Percentiles rank a stretch among this genome's conserved stretches.
phyloP scores from a whole-genome alignment of 441 rosid genomes.

The Breynia disticha region DNA sequence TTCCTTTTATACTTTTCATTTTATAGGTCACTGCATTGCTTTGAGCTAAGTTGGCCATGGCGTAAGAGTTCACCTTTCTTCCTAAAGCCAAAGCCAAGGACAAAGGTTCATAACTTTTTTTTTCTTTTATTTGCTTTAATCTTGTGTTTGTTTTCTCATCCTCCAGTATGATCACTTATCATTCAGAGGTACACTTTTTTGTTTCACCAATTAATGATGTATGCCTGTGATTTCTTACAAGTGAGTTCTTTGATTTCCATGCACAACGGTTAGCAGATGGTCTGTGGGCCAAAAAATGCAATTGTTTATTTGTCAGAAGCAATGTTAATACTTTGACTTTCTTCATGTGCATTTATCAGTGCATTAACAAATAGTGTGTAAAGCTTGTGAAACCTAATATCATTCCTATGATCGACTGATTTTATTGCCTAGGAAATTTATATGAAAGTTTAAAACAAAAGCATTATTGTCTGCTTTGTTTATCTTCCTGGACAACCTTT shows the following conservation, averaged over 20 bases:
- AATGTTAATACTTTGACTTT: neutral
- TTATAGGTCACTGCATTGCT: constrained; percentile 85
- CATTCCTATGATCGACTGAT: no score
- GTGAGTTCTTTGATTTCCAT: no score
- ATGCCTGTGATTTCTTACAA: no score
- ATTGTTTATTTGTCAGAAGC: no score
- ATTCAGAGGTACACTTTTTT: no score
- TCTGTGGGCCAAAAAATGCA: no score
- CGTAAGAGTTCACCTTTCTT: constrained; percentile 55
- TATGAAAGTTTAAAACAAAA: neutral
- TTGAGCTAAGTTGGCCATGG: constrained; percentile 98
- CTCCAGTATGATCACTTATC: no score
- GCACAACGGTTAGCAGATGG: no score
- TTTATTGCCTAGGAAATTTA: no score
- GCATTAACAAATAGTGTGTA: neutral
- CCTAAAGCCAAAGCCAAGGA: constrained; percentile 54
- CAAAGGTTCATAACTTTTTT: constrained; percentile 43
- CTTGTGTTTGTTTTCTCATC: constrained; percentile 1
- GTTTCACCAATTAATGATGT: no score
- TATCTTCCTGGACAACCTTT: neutral
- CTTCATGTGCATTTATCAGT: neutral
- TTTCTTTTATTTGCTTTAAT: constrained; percentile 2
- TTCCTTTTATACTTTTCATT: constrained; percentile 4
- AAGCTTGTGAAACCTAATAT: neutral
- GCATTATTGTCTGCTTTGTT: neutral